Conservation (phyloP, 192 early-diverging fungal genomes). For the Polychytrium aggregatum region DNA sequence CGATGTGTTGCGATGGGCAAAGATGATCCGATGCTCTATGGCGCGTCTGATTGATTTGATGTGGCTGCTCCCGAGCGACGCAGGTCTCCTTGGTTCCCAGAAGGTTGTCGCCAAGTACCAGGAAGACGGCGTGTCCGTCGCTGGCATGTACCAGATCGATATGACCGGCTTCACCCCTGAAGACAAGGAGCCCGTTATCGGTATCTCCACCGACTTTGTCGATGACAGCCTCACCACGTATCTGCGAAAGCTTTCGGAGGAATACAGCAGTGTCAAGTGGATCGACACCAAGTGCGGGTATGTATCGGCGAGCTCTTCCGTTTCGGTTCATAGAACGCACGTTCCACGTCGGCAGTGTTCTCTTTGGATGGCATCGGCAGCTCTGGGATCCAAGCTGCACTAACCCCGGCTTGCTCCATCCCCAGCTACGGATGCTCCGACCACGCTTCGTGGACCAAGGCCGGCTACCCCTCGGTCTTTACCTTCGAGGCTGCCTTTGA, state of each 20-base stretch:
- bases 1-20: neutral
- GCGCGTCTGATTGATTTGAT: no score
- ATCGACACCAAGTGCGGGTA: slow-evolving; percentile 78
- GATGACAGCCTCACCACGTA: slow-evolving; percentile 37
- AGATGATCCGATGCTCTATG: slow-evolving; percentile 8
- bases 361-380: no score
- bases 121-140: slow-evolving; percentile 40
- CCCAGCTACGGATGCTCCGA: slow-evolving; percentile 47
- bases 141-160: slow-evolving; percentile 79
- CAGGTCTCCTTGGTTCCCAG: slow-evolving; percentile 80
- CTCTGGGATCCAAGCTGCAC: no score
- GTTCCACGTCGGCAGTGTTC: no score
- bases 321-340: neutral
- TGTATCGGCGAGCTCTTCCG: slow-evolving; percentile 6
- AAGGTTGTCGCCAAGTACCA: slow-evolving; percentile 64
- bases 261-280: slow-evolving; percentile 59
- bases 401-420: no score
- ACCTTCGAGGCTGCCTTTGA: slow-evolving; percentile 40
- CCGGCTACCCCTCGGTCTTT: slow-evolving; percentile 80
- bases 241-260: slow-evolving; percentile 42
- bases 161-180: slow-evolving; percentile 82
- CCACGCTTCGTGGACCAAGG: slow-evolving; percentile 83
- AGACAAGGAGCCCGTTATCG: slow-evolving; percentile 43
- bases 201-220: slow-evolving; percentile 73
- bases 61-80: slow-evolving; percentile 74